Conservation (phyloP, 2,329 filamentous ascomycete species). For the Hypoxylon sp. region DNA sequence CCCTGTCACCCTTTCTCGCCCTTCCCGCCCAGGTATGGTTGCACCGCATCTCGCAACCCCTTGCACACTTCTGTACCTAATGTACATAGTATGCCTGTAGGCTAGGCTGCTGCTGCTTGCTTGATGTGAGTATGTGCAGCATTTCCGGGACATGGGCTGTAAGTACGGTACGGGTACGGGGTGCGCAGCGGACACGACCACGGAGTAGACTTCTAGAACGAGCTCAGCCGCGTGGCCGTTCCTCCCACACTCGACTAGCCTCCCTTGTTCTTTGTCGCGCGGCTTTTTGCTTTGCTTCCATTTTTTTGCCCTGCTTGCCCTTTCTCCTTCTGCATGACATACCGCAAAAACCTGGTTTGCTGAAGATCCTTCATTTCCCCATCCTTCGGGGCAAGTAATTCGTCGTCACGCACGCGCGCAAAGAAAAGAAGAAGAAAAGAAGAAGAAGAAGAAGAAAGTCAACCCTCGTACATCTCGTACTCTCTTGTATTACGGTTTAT, state of each 20-base stretch:
- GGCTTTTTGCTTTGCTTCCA: neutral
- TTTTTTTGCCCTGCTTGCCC: neutral
- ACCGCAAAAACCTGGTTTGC: neutral
- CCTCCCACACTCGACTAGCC: neutral
- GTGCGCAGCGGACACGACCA: neutral
- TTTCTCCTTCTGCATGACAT: neutral
- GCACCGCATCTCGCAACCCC: slow-evolving; percentile 3
- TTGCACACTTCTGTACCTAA: neutral
- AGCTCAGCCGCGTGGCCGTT: neutral
- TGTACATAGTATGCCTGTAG: neutral
- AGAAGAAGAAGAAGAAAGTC: no score
- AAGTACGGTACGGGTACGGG: neutral
- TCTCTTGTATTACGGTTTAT: neutral
- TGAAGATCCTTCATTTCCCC: neutral
- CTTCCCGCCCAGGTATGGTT: neutral
- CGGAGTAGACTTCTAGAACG: neutral
- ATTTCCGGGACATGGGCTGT: no score
- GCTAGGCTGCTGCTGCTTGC: no score
- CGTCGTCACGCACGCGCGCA: neutral
- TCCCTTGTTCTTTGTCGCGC: neutral
- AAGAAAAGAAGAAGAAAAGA: no score
- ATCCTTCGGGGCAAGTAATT: neutral
- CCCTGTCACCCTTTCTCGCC: neutral
- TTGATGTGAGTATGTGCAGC: neutral
- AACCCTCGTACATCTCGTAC: no score